Percentiles rank a stretch among this genome's conserved stretches.
Conservation (phyloP, 345 rosid genomes). For the Acer negundo region DNA sequence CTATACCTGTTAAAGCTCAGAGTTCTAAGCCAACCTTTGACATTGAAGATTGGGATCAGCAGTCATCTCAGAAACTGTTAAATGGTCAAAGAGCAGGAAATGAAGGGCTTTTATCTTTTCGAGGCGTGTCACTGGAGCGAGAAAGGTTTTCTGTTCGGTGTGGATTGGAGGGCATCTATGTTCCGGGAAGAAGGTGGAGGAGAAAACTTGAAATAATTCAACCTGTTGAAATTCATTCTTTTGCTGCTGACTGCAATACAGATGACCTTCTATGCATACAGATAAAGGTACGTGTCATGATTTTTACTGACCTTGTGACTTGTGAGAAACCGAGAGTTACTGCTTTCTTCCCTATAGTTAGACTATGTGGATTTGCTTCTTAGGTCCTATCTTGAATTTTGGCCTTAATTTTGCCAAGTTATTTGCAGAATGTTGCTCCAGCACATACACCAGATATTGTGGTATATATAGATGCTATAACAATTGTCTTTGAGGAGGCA, state of each 20-base stretch:
- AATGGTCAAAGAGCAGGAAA: constrained; percentile 47
- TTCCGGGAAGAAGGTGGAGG: constrained; percentile 95
- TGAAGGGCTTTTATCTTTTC: constrained; percentile 80
- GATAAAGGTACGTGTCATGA: constrained; percentile 69
- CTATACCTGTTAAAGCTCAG: constrained; percentile 59
- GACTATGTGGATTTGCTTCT: constrained; percentile 7
- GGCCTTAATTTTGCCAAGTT: constrained; percentile 12
- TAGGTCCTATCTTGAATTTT: constrained; percentile 10
- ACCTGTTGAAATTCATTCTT: constrained; percentile 81
- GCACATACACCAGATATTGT: constrained; percentile 67
- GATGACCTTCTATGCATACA: constrained; percentile 95
- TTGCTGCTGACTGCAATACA: constrained; percentile 86
- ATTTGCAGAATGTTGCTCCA: constrained; percentile 86
- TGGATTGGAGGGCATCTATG: constrained; percentile 91
- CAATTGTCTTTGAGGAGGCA: constrained; percentile 86
- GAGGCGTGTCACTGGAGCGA: constrained; percentile 81
- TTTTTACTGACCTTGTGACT: not conserved
- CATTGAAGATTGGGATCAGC: constrained; percentile 74
- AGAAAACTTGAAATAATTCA: constrained; percentile 91
- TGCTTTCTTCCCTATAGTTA: not conserved
- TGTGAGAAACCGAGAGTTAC: not conserved
- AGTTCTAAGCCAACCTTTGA: constrained; percentile 80
- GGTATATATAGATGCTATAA: constrained; percentile 82
- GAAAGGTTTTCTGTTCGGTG: constrained; percentile 92
- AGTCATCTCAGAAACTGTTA: constrained; percentile 50